Conservation (phyloP, 2,329 filamentous ascomycete genomes). For the Aspergillus brasiliensis region DNA sequence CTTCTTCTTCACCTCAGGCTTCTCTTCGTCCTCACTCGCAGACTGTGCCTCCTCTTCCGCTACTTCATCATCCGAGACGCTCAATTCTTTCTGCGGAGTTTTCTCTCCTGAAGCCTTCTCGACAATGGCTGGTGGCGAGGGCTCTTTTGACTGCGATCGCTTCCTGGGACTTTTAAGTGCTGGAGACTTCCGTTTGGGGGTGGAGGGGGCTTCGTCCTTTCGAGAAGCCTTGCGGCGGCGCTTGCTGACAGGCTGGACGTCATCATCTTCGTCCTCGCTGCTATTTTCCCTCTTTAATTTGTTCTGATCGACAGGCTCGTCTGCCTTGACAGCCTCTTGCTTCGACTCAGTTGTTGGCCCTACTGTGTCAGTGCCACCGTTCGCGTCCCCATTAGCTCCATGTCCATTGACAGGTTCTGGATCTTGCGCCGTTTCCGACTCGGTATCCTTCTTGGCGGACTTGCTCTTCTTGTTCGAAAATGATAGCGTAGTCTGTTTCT, state of each 20-base stretch:
- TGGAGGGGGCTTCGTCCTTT: conserved; percentile 39
- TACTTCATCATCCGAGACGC: conserved; percentile 35
- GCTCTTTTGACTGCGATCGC: conserved; percentile 21
- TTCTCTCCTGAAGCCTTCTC: conserved; percentile 53
- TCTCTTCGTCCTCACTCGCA: conserved; percentile 61
- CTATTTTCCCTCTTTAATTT: conserved; percentile 29
- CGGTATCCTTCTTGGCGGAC: conserved; percentile 31
- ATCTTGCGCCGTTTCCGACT: conserved; percentile 31
- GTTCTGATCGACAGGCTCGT: conserved; percentile 11
- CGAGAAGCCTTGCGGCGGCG: conserved; percentile 40
- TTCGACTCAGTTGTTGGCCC: conserved; percentile 17
- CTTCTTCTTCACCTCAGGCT: conserved; percentile 72
- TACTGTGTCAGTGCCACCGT: conserved; percentile 13
- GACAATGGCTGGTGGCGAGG: conserved; percentile 25
- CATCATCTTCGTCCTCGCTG: conserved; percentile 38
- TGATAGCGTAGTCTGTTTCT: conserved; percentile 76
- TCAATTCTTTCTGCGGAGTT: conserved; percentile 29
- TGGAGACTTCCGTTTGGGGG: conserved; percentile 23
- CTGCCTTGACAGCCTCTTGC: conserved; percentile 3
- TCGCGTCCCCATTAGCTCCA: conserved; percentile 13
- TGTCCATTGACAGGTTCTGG: background rate
- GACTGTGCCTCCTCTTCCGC: conserved; percentile 39
- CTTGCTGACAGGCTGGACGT: conserved; percentile 63
- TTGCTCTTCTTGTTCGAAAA: conserved; percentile 64
- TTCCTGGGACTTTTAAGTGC: conserved; percentile 24